phyloP scores from a whole-genome alignment of 495 filamentous ascomycete species.

The Trichocladium antarcticum region DNA sequence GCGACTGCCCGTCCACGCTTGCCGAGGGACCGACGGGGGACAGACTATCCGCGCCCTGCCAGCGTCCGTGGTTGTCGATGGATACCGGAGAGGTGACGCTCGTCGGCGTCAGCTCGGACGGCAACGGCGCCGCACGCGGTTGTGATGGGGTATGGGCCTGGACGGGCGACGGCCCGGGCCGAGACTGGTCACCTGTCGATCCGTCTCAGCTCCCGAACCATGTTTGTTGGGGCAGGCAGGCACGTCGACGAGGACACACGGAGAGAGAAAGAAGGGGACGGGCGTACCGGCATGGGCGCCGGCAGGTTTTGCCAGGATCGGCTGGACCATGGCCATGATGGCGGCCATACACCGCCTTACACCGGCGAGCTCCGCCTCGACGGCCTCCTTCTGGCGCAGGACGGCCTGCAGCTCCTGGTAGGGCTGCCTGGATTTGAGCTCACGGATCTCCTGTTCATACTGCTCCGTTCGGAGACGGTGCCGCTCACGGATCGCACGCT shows the following conservation, averaged over 20 bases:
- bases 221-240: background rate
- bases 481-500: slow-evolving; percentile 68
- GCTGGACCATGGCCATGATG: slow-evolving; percentile 55
- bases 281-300: slow-evolving; percentile 3
- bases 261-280: background rate
- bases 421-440: slow-evolving; percentile 55
- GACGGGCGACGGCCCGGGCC: slow-evolving; percentile 8
- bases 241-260: too few relatives aligned
- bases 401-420: slow-evolving; percentile 67
- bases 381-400: slow-evolving; percentile 55
- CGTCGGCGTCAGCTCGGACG: slow-evolving; percentile 24
- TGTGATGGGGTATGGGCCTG: background rate
- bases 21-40: slow-evolving; percentile 13
- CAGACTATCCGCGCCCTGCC: slow-evolving; percentile 19
- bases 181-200: background rate
- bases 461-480: slow-evolving; percentile 64
- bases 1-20: slow-evolving; percentile 8
- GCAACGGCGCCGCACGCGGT: slow-evolving; percentile 17
- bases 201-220: background rate
- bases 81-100: slow-evolving; percentile 31
- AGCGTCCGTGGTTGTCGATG: slow-evolving; percentile 14
- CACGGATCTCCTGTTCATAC: slow-evolving; percentile 37
- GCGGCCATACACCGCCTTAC: slow-evolving; percentile 50
- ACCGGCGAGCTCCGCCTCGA: slow-evolving; percentile 59
- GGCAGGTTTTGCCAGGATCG: slow-evolving; percentile 30